Evolutionary conservation across 352 stramenopile species (phyloP), one percentile per base, ranked within the genome.

Genomic region (Albugo candida): DNA sequence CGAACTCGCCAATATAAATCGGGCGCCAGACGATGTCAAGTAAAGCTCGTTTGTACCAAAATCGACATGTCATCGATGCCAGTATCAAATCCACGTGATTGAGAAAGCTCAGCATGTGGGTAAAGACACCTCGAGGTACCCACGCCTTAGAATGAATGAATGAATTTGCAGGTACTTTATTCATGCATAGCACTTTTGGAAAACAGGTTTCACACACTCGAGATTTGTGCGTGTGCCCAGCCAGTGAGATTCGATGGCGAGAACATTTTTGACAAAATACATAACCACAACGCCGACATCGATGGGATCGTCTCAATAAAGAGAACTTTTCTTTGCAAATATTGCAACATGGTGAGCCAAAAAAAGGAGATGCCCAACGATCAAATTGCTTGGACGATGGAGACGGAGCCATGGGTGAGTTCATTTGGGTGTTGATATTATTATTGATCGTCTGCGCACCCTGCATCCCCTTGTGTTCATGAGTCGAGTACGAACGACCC

Each of bases 71-170:
- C 78, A 91, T 91, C 6, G 72, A 83, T 38, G 77, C 78, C 19
- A 91, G 51, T 49, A 70, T 83, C 36, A 91, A 48, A 40, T 91
- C 78, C 24, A 88, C 78, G 59, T 88, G 76, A 61, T 91, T 87
- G 43, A 91, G 47, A 42, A 83, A 91, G 47, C 78, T 79, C 37
- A 88, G 58, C 78, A 91, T 91, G 54, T 85, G 73, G 36, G 78
- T 71, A 57, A 91, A 91, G 19, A 91, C 72, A 36, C 78, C 78
- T 14, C 78, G 68, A 24, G 78, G 75, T 31, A 88, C 78, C 73
- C 76, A 91, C 4, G 73, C 78, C 54, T 87, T 87, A 36, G 75
- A 74, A 55, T 86, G 73, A 52, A 91, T 83, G 46, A 91, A 91
- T 47, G 72, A 81, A 48, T 91, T 91, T 49, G 79, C 67, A 0